These are phyloP conservation scores for Rhazya stricta DNA, from an alignment of 257 asterid species.

Conservation along the genomic window DNA sequence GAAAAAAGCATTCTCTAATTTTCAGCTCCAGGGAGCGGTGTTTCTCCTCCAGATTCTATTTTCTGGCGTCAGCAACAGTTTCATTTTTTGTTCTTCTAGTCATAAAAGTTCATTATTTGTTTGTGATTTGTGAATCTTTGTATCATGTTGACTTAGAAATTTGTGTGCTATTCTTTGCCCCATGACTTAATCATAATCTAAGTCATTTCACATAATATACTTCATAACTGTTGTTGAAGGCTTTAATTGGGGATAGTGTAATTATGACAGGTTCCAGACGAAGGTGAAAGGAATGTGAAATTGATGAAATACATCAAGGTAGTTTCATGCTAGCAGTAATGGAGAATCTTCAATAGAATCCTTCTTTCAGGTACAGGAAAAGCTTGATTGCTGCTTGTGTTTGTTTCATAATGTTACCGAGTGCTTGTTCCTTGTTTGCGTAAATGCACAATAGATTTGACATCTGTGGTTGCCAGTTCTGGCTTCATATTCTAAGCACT, in stretches of 20 bases:
- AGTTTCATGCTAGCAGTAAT: not conserved
- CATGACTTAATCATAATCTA: not conserved
- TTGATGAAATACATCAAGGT: not conserved
- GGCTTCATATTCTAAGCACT: not conserved
- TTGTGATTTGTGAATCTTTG: not conserved
- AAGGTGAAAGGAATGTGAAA: not conserved
- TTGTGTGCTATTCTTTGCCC: not conserved
- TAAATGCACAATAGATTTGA: not conserved
- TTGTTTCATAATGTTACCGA: not conserved
- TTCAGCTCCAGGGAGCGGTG: not conserved
- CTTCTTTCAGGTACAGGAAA: not conserved
- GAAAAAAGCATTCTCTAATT: not conserved
- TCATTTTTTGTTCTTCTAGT: not conserved
- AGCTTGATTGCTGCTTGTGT: not conserved
- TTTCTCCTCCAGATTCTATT: not conserved
- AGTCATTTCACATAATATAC: not conserved
- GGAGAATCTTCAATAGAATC: not conserved
- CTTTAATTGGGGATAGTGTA: not conserved
- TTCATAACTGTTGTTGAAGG: not conserved
- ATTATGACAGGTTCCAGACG: not conserved
- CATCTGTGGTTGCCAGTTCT: not conserved
- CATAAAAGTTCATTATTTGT: not conserved
- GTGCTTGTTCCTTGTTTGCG: not conserved
- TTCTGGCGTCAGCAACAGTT: not conserved
- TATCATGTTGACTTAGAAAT: not conserved